phyloP scores from a whole-genome alignment of 192 early-diverging fungal genomes.

The Umbelopsis sp. region DNA sequence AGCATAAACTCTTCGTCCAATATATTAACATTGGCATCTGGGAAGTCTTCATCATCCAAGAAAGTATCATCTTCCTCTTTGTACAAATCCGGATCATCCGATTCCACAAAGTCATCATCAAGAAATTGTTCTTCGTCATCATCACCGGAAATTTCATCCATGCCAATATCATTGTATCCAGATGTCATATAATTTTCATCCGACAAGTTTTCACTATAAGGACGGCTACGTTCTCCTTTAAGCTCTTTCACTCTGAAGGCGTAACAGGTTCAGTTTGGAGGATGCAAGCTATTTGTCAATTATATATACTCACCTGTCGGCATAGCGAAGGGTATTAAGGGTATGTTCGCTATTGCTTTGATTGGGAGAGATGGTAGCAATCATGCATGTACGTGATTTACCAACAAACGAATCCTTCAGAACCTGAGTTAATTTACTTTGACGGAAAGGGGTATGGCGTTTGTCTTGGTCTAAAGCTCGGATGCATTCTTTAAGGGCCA shows the following conservation, averaged over 20 bases:
- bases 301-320: conserved; percentile 65
- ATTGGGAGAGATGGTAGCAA: conserved; percentile 98
- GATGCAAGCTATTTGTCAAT: background rate
- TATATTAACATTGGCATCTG: conserved; percentile 32
- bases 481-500: conserved; percentile 98
- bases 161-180: conserved; percentile 12
- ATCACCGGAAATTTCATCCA: background rate
- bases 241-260: conserved; percentile 36
- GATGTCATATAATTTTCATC: background rate
- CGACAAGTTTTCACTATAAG: conserved; percentile 15
- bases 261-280: background rate
- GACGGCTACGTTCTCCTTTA: conserved; percentile 43
- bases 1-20: conserved; percentile 44
- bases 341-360: conserved; percentile 94
- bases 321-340: conserved; percentile 96
- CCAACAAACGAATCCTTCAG: conserved; percentile 99
- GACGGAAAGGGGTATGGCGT: conserved; percentile 95
- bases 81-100: conserved; percentile 35
- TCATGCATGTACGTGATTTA: conserved; percentile 97
- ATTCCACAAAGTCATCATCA: conserved; percentile 29
- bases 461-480: conserved; percentile 94
- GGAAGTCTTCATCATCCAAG: conserved; percentile 38
- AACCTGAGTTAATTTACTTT: conserved; percentile 96
- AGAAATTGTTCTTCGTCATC: conserved; percentile 30
- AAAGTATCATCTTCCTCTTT: conserved; percentile 36